Percentiles rank a stretch among this genome's conserved stretches.
Evolutionary conservation across 306 rosid species (phyloP).

Genomic region (Dryas octopetala): DNA sequence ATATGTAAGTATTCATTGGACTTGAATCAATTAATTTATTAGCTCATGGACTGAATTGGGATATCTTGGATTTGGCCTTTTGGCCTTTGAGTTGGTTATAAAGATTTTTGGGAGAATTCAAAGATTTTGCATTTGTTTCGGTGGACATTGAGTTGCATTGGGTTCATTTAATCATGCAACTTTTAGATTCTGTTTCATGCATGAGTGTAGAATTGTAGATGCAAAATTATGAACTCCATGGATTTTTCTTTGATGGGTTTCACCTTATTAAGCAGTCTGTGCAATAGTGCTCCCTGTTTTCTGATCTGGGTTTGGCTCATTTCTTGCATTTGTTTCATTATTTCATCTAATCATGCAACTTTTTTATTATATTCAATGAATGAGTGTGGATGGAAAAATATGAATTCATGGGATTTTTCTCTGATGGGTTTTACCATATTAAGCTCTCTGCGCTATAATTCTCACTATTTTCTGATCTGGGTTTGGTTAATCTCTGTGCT

Average conservation of each 20-base stretch:
- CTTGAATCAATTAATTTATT: not conserved
- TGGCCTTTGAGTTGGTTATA: no score
- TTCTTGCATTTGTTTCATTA: not conserved
- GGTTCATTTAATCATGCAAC: not conserved
- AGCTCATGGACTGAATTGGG: not conserved
- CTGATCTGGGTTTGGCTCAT: not conserved
- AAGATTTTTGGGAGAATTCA: not conserved
- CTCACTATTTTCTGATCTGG: constrained; percentile 15
- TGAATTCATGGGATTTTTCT: not conserved
- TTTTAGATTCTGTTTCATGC: not conserved
- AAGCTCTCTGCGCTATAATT: not conserved
- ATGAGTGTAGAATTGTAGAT: not conserved
- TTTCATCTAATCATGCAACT: no score
- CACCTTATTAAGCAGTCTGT: not conserved
- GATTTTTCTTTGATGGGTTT: not conserved
- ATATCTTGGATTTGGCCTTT: not conserved
- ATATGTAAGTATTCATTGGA: constrained; percentile 52
- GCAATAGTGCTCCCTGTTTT: not conserved
- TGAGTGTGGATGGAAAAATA: not conserved
- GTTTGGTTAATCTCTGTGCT: not conserved
- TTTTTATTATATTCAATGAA: no score
- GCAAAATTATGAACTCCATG: not conserved
- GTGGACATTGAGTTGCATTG: not conserved
- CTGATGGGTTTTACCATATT: not conserved
- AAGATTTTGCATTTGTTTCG: not conserved